phyloP scores from a whole-genome alignment of 1,139 yeast species.

The Taphrina sp. region DNA sequence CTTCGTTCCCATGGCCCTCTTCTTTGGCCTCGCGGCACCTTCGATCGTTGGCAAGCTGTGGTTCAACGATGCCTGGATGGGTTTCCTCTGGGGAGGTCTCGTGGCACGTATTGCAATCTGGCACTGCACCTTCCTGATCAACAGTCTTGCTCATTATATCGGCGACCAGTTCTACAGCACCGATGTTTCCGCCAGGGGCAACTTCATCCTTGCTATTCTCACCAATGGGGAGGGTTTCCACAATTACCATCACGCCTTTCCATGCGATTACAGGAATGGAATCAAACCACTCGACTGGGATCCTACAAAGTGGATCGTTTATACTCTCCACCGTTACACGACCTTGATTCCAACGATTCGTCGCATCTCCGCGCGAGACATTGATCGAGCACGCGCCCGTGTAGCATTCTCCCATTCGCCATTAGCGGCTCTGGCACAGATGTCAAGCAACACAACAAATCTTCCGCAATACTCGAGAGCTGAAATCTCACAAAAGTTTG shows the following conservation, averaged over 20 bases:
- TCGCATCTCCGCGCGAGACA: constrained; percentile 95
- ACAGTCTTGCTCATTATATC: constrained; percentile 97
- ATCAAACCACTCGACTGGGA: constrained; percentile 98
- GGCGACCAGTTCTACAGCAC: constrained; percentile 96
- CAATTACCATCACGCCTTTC: constrained; percentile 99
- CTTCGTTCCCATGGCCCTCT: constrained; percentile 65
- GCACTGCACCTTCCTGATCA: constrained; percentile 98
- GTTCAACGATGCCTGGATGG: constrained; percentile 92
- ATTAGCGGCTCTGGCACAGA: background rate
- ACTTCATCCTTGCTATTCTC: constrained; percentile 85
- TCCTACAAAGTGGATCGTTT: constrained; percentile 77
- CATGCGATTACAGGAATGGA: constrained; percentile 97
- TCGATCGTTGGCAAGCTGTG: constrained; percentile 69
- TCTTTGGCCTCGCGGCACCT: constrained; percentile 72
- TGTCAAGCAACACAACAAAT: constrained; percentile 56
- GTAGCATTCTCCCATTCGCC: constrained; percentile 62
- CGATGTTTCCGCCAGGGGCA: constrained; percentile 98
- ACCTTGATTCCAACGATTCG: constrained; percentile 91
- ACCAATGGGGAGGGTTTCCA: constrained; percentile 99
- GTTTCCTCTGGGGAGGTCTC: constrained; percentile 86
- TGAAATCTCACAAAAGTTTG: constrained; percentile 69
- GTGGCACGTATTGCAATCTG: constrained; percentile 80
- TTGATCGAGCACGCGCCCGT: constrained; percentile 71
- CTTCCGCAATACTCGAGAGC: constrained; percentile 90
- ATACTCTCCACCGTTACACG: constrained; percentile 80